Base-by-base conservation (phyloP, 2,329 filamentous ascomycete genomes). In the Ambrosiella xylebori region DNA sequence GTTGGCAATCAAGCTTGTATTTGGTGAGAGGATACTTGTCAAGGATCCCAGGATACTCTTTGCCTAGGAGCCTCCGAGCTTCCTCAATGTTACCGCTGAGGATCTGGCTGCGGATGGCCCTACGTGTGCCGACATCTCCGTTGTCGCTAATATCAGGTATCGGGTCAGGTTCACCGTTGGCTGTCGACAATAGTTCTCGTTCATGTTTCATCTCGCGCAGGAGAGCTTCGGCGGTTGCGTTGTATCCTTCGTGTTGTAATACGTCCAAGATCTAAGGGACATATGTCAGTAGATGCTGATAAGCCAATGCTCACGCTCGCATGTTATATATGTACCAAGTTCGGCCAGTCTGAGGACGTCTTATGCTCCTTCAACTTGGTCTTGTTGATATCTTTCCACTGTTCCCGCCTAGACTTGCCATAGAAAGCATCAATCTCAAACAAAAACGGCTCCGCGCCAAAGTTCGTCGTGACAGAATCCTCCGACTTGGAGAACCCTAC, bases 211-310 rank as follows among this genome's bases (percentile, higher is more conserved):
- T 81, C 66, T 97, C 91, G 64, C 85, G 77, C 2, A 86, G 82
- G 73, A 98, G 97, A 0, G 88, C 88, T 62, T 84, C 81, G 7
- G 90, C 90, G 0, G 91, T 95, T 63, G 96, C 91, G 7, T 96
- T 85, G 64, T 96, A 97, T 60, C 93, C 93, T 65, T 97, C 93
- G 64, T 97, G 91, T 41, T 90, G 86, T 12, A 98, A 74, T 64
- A 95, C 97, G 69, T 96, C 90, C 44, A 89, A 77, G 15, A 52
- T 52, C 49, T 52, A 52, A 27, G 49, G 15, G 36, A 35, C 8
- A 41, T 41, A 41, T 12, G 39, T 41, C 39, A 41, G 4, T 5
- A 27, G 27, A 27, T 27, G 3, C 3, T 27, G 27, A 27, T 27
- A 27, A 27, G 5, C 27, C 27, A 27, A 27, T 27, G 3, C 27